Percentiles rank a stretch among this genome's conserved stretches.
These are phyloP conservation scores for Tuber aestivum DNA, from an alignment of 495 filamentous ascomycete species.

Conservation along the genomic window DNA sequence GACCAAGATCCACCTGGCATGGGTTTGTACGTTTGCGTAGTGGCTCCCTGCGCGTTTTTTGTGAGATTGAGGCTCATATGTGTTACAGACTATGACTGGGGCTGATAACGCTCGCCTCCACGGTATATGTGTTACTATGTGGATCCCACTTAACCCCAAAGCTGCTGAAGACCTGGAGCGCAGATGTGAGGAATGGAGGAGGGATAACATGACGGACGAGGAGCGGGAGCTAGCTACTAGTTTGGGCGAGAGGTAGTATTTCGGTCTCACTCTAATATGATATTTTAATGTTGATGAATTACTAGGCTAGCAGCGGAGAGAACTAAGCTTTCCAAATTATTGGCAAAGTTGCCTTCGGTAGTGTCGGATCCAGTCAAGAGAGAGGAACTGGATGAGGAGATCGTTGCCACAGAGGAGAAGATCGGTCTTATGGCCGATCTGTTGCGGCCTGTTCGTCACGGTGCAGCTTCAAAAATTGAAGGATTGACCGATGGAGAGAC, in stretches of 20 bases:
- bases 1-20: conserved; percentile 92
- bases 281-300: conserved; percentile 18
- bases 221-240: conserved; percentile 91
- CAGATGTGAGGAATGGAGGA: conserved; percentile 88
- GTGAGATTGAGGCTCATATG: conserved; percentile 20
- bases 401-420: conserved; percentile 93
- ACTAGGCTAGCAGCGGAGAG: conserved; percentile 68
- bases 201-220: conserved; percentile 91
- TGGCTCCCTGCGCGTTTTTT: conserved; percentile 8
- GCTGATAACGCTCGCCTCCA: conserved; percentile 86
- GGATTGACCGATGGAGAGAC: conserved; percentile 93
- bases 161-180: conserved; percentile 85
- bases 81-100: conserved; percentile 70
- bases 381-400: conserved; percentile 83
- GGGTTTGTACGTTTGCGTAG: conserved; percentile 56
- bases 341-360: conserved; percentile 72
- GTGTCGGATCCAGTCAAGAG: conserved; percentile 73
- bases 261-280: background rate
- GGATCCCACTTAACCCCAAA: conserved; percentile 76
- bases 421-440: conserved; percentile 95
- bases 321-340: conserved; percentile 78
- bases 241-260: conserved; percentile 63
- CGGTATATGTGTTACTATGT: conserved; percentile 84
- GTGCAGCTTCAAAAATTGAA: conserved; percentile 93
- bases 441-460: conserved; percentile 83